Conservation (phyloP, 1,139 yeast species). For the Nakaseomyces glabratus region DNA sequence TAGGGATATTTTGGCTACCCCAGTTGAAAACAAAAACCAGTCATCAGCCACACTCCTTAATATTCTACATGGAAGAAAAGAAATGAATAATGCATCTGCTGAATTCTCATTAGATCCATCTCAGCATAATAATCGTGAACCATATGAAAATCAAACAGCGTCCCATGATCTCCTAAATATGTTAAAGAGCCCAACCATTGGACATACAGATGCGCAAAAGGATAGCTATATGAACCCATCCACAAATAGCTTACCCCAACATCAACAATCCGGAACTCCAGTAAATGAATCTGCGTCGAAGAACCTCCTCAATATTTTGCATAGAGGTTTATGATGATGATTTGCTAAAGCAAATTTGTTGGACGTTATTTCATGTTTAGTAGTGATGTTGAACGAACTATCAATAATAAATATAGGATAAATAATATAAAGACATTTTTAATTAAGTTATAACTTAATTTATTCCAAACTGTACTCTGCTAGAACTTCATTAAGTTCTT, state of each 20-base stretch:
- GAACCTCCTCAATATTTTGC: slow-evolving; percentile 2
- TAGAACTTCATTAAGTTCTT: slow-evolving; percentile 34
- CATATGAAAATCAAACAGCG: slow-evolving; percentile 6
- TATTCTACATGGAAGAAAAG: slow-evolving; percentile 1
- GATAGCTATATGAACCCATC: neutral
- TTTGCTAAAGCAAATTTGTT: neutral
- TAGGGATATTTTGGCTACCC: slow-evolving; percentile 3
- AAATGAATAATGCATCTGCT: too few species aligned
- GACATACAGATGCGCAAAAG: too few species aligned
- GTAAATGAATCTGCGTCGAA: slow-evolving; percentile 1
- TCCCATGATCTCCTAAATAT: slow-evolving; percentile 10
- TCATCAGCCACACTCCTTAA: slow-evolving; percentile 2
- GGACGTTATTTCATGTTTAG: neutral
- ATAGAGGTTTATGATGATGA: neutral
- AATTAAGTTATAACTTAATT: too few species aligned
- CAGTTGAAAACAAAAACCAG: slow-evolving; percentile 1
- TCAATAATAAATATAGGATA: neutral
- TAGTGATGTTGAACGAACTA: neutral
- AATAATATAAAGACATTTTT: too few species aligned
- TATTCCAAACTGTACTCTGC: slow-evolving; percentile 41
- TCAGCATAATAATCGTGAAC: too few species aligned
- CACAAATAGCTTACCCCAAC: too few species aligned
- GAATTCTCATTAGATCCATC: too few species aligned
- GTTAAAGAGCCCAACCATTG: slow-evolving; percentile 8
- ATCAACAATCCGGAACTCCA: too few species aligned